Conservation (phyloP, 768 basidiomycete genomes). For the Rhodotorula paludigena region DNA sequence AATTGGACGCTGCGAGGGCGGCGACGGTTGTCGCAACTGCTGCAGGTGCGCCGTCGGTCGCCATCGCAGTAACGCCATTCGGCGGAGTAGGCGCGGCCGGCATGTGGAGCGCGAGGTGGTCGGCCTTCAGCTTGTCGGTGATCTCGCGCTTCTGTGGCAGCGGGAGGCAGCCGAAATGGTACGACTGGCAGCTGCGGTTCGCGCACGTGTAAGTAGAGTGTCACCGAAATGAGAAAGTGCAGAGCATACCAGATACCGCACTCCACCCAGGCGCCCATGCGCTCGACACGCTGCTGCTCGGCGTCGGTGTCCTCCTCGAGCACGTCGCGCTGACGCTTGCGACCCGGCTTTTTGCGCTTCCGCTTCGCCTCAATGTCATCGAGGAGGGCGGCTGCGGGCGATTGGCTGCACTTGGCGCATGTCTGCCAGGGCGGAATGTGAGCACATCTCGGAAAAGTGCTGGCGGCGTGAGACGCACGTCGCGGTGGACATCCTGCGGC, state of each 20-base stretch:
- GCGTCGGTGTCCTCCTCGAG: slow-evolving; percentile 28
- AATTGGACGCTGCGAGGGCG: background rate
- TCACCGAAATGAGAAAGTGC: background rate
- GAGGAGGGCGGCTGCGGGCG: background rate
- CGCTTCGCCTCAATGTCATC: background rate
- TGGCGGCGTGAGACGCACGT: background rate
- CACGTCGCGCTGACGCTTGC: slow-evolving; percentile 1
- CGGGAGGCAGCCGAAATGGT: slow-evolving; percentile 32
- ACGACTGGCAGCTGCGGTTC: slow-evolving; percentile 16
- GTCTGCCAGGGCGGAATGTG: background rate
- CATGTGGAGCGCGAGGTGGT: slow-evolving; percentile 1
- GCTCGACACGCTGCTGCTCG: slow-evolving; percentile 10
- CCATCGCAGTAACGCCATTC: background rate
- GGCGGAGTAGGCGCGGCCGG: background rate
- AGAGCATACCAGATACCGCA: slow-evolving; percentile 32
- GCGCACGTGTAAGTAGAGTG: background rate
- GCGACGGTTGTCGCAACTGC: background rate
- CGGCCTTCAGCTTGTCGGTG: slow-evolving; percentile 17
- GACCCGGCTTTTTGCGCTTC: slow-evolving; percentile 10
- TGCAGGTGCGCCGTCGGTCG: background rate
- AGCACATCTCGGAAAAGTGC: background rate
- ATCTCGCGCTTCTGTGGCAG: slow-evolving; percentile 8
- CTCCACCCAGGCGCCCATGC: slow-evolving; percentile 37
- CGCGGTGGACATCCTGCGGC: slow-evolving; percentile 20
- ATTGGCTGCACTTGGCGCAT: slow-evolving; percentile 12